phyloP scores from a whole-genome alignment of 257 asterid species.

The Cordia subcordata region DNA sequence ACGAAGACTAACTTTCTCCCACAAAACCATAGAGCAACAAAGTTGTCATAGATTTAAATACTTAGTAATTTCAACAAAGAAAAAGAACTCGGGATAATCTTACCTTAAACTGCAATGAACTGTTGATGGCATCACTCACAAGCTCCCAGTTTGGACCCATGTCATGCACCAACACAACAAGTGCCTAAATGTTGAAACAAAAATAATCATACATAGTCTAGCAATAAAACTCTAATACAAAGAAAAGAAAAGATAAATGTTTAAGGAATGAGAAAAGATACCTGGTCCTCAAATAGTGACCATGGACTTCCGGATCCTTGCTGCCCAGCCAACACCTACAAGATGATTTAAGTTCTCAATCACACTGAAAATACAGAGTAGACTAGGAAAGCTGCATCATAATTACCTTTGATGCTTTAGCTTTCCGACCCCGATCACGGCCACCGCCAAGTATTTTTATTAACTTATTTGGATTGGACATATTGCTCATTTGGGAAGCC shows the following conservation, averaged over 20 bases:
- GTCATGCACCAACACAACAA: constrained; percentile 94
- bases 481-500: constrained; percentile 85
- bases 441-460: constrained; percentile 61
- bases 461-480: constrained; percentile 70
- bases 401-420: constrained; percentile 71
- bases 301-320: constrained; percentile 72
- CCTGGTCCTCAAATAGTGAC: constrained; percentile 96
- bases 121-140: constrained; percentile 88
- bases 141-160: constrained; percentile 99
- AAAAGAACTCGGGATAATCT: not conserved
- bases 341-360: constrained; percentile 28
- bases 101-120: constrained; percentile 88
- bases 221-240: not conserved
- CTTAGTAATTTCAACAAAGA: too few relatives aligned
- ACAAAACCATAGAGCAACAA: too few relatives aligned
- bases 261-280: constrained; percentile 13
- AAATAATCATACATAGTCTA: not conserved
- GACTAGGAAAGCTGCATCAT: constrained; percentile 1
- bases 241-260: not conserved
- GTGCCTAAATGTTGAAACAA: constrained; percentile 52
- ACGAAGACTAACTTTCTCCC: too few relatives aligned
- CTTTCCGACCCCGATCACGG: constrained; percentile 82
- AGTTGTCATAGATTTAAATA: too few relatives aligned
- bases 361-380: not conserved
- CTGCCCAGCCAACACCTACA: constrained; percentile 69